These are phyloP conservation scores for Phytophthora agathidicida DNA, from an alignment of 352 stramenopile genomes.

Conservation along the genomic window DNA sequence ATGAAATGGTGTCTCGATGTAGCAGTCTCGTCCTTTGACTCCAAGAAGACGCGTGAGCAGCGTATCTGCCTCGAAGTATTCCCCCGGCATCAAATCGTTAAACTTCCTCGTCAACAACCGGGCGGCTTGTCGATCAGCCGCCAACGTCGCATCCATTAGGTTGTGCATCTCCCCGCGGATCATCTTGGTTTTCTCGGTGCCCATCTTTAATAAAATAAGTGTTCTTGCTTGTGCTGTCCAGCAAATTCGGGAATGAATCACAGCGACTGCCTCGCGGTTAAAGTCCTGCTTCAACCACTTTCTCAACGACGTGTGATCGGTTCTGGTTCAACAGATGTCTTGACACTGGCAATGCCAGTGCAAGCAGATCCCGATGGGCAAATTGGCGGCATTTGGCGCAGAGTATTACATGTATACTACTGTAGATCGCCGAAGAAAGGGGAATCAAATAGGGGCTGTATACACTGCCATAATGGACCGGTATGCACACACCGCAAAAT, in stretches of 20 bases:
- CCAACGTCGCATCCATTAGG: conserved; percentile 31
- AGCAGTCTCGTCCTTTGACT: conserved; percentile 36
- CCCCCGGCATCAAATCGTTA: conserved; percentile 37
- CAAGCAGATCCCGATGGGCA: conserved; percentile 1
- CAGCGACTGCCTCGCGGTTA: background rate
- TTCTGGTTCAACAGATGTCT: conserved; percentile 1
- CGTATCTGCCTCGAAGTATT: conserved; percentile 25
- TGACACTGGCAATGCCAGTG: too few species aligned
- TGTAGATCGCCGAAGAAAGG: too few species aligned
- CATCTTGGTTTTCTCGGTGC: conserved; percentile 64
- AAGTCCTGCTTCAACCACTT: conserved; percentile 1
- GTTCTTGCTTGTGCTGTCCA: conserved; percentile 1
- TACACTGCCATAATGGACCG: too few species aligned
- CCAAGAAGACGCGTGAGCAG: conserved; percentile 46
- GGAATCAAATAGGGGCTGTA: background rate
- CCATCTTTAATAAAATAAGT: conserved; percentile 6
- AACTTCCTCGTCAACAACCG: conserved; percentile 38
- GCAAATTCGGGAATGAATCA: background rate
- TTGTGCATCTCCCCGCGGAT: conserved; percentile 56
- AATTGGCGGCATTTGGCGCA: too few species aligned
- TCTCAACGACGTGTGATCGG: background rate
- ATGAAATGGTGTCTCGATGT: conserved; percentile 81
- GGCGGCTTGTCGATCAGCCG: conserved; percentile 34
- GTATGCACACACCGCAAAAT: conserved; percentile 7
- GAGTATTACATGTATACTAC: too few species aligned